Percentiles rank a stretch among this genome's conserved stretches.
These are phyloP conservation scores for Onygena corvina DNA, from an alignment of 2,329 filamentous ascomycete species.

Conservation along the genomic window DNA sequence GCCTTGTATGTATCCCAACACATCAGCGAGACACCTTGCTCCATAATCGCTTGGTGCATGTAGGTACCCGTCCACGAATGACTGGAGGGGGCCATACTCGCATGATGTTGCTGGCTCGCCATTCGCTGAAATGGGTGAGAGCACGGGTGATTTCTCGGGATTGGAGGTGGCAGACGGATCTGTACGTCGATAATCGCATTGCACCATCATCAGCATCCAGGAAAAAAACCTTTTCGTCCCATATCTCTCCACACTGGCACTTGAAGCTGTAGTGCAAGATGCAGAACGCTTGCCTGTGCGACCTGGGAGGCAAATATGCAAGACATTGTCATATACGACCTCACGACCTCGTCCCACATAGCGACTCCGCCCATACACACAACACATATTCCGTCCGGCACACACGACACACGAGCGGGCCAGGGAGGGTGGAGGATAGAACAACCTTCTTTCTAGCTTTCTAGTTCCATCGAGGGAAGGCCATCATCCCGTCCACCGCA, in stretches of 20 bases:
- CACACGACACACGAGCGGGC: neutral
- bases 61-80: constrained; percentile 2
- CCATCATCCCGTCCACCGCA: too few species aligned
- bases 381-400: too few species aligned
- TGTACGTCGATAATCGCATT: neutral
- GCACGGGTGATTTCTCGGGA: neutral
- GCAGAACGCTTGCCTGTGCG: constrained; percentile 10
- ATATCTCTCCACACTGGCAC: neutral
- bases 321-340: constrained; percentile 13
- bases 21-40: neutral
- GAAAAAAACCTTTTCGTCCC: neutral
- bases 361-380: neutral
- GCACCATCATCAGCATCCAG: neutral
- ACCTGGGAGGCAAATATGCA: constrained; percentile 13
- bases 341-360: constrained; percentile 6
- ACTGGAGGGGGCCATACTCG: neutral
- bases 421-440: neutral
- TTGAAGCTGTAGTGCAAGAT: constrained; percentile 7
- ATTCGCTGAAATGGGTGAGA: neutral
- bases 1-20: neutral
- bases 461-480: neutral
- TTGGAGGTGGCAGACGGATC: neutral
- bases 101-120: neutral
- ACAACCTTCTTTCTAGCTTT: constrained; percentile 8
- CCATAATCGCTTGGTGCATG: constrained; percentile 3